These are phyloP conservation scores for Suillus plorans DNA, from an alignment of 768 basidiomycete species.

Conservation along the genomic window DNA sequence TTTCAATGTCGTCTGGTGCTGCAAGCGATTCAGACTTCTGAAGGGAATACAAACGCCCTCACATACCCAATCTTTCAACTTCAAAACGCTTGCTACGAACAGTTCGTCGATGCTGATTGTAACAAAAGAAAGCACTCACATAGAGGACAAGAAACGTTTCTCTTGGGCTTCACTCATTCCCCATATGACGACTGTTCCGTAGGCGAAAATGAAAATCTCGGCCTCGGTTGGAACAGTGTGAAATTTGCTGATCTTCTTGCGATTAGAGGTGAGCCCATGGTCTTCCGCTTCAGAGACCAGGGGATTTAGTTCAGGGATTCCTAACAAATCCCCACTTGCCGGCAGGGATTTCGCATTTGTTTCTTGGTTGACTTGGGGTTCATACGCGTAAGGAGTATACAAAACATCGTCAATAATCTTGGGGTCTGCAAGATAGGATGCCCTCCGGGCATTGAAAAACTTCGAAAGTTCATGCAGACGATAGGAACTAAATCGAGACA, in stretches of 20 bases:
- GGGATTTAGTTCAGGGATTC: conserved; percentile 63
- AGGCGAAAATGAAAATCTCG: conserved; percentile 92
- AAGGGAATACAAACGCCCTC: conserved; percentile 3
- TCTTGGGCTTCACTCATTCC: conserved; percentile 96
- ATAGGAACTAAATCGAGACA: conserved; percentile 63
- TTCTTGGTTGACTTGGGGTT: conserved; percentile 41
- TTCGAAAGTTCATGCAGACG: conserved; percentile 84
- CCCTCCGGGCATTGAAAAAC: conserved; percentile 83
- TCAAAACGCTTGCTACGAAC: conserved; percentile 87
- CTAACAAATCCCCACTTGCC: conserved; percentile 69
- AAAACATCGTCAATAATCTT: conserved; percentile 90
- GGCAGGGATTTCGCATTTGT: conserved; percentile 25
- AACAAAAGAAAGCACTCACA: conserved; percentile 54
- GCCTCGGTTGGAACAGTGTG: conserved; percentile 65
- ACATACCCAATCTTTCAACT: conserved; percentile 77
- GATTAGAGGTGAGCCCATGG: conserved; percentile 36
- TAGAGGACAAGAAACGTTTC: conserved; percentile 82
- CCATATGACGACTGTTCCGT: conserved; percentile 96
- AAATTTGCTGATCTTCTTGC: conserved; percentile 63
- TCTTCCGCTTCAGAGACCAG: conserved; percentile 28
- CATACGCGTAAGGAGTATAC: conserved; percentile 89
- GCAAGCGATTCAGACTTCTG: conserved; percentile 9
- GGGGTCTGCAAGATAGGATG: conserved; percentile 83
- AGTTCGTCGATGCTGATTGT: conserved; percentile 11
- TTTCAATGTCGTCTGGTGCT: conserved; percentile 89